These are phyloP conservation scores for Verticillium longisporum DNA, from an alignment of 2,329 filamentous ascomycete species.

Conservation along the genomic window DNA sequence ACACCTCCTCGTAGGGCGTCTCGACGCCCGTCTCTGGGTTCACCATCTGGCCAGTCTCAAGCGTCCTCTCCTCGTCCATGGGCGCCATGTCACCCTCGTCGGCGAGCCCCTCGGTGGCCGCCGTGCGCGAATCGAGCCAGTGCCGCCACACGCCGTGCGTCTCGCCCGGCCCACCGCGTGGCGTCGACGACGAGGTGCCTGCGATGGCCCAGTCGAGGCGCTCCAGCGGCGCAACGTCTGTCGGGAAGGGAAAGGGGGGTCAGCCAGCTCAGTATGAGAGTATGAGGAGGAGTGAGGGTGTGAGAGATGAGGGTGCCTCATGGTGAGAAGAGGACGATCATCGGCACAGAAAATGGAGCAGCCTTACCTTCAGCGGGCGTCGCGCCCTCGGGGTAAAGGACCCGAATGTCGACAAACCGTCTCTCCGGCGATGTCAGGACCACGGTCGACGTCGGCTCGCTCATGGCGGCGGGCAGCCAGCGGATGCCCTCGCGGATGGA, in stretches of 20 bases:
- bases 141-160: conserved; percentile 45
- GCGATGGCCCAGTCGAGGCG: conserved; percentile 61
- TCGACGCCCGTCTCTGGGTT: conserved; percentile 46
- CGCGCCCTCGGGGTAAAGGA: conserved; percentile 28
- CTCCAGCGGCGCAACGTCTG: conserved; percentile 7
- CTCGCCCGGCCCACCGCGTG: conserved; percentile 5
- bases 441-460: conserved; percentile 56
- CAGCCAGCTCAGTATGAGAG: neutral
- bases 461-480: conserved; percentile 43
- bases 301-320: too few relatives aligned
- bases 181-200: conserved; percentile 38
- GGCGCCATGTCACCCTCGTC: conserved; percentile 54
- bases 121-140: conserved; percentile 49
- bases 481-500: conserved; percentile 53
- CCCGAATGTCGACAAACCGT: conserved; percentile 56
- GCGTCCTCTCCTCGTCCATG: conserved; percentile 28
- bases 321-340: neutral
- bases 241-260: neutral
- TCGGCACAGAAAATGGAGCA: neutral
- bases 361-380: conserved; percentile 8
- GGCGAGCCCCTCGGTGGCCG: conserved; percentile 25
- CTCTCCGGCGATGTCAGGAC: conserved; percentile 54
- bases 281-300: too few relatives aligned
- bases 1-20: conserved; percentile 60
- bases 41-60: conserved; percentile 55